Evolutionary conservation across 129 eudicot species (phyloP).

Genomic region (Arctium lappa): DNA sequence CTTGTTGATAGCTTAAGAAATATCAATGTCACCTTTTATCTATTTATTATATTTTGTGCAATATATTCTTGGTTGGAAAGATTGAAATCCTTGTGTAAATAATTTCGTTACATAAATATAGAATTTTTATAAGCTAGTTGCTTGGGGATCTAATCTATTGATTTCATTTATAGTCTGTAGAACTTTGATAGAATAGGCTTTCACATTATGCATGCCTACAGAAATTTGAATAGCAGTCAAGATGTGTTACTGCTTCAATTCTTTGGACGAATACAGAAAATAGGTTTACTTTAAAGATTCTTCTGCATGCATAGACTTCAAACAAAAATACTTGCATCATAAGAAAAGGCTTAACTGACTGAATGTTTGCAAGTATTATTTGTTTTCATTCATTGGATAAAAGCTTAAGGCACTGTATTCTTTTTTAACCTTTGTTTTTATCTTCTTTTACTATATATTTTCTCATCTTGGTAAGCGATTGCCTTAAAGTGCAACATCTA

Average conservation of each 20-base stretch:
- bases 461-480: not conserved
- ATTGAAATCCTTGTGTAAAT: not conserved
- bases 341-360: not conserved
- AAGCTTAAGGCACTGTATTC: constrained; percentile 7
- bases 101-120: not conserved
- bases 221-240: not conserved
- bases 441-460: not conserved
- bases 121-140: not conserved
- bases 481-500: not conserved
- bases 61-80: not conserved
- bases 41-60: not conserved
- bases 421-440: not conserved
- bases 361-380: not conserved
- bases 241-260: not conserved
- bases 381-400: not conserved
- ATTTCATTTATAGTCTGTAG: not conserved
- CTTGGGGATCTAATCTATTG: not conserved
- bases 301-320: not conserved
- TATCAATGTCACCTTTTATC: not conserved
- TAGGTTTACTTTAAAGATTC: not conserved
- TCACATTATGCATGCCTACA: not conserved
- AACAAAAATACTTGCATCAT: not conserved
- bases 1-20: not conserved
- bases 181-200: not conserved
- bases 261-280: not conserved